phyloP scores from a whole-genome alignment of 2,329 filamentous ascomycete species.

The Penicillium sp. region DNA sequence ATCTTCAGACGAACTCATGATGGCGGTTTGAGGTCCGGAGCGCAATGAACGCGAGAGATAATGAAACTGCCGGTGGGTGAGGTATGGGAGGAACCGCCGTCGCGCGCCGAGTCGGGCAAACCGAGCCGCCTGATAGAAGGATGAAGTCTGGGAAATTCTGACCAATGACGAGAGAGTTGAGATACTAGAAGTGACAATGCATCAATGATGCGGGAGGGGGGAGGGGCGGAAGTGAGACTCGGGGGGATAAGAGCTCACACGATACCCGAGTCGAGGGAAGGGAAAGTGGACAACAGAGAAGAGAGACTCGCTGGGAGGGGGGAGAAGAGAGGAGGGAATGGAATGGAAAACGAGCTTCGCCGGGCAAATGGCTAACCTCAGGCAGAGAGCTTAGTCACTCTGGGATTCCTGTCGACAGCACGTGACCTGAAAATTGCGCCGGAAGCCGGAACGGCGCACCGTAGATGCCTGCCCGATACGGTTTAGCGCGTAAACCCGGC shows the following conservation, averaged over 20 bases:
- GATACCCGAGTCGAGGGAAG: constrained; percentile 16
- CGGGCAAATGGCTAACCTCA: constrained; percentile 16
- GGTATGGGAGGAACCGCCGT: constrained; percentile 18
- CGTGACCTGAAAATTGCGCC: constrained; percentile 27
- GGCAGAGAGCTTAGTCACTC: constrained; percentile 16
- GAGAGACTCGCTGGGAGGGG: constrained; percentile 20
- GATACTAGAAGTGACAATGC: constrained; percentile 16
- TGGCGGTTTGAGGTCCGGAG: constrained; percentile 23
- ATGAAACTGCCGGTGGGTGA: constrained; percentile 19
- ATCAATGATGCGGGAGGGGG: constrained; percentile 26
- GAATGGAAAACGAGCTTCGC: constrained; percentile 40
- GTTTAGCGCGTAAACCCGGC: constrained; percentile 38
- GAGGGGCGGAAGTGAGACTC: constrained; percentile 20
- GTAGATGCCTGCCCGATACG: constrained; percentile 25
- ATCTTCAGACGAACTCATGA: constrained; percentile 74
- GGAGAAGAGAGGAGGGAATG: constrained; percentile 42
- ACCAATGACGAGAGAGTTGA: constrained; percentile 36
- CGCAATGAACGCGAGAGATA: constrained; percentile 19
- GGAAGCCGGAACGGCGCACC: constrained; percentile 28
- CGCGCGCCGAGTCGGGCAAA: constrained; percentile 35
- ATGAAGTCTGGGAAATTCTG: constrained; percentile 37
- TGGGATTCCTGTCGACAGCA: constrained; percentile 3
- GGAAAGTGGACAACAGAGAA: constrained; percentile 28
- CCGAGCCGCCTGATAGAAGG: constrained; percentile 37
- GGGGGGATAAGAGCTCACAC: constrained; percentile 14